Base-by-base conservation (phyloP, 352 stramenopile genomes). In the Lagenidium giganteum region DNA sequence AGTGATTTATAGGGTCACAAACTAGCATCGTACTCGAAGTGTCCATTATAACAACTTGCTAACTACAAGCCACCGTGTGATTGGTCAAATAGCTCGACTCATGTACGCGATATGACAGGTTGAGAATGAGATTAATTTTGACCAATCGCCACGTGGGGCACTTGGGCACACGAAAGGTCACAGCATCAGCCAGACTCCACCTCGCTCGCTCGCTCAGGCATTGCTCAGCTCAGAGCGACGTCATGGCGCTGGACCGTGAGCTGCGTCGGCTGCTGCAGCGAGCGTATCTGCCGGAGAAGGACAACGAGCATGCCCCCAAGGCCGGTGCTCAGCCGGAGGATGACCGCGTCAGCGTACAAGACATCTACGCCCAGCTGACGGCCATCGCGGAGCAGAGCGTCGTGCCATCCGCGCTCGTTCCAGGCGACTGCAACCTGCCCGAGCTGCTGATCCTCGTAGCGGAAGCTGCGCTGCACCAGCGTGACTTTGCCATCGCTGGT, bases 371-470 rank as follows among this genome's bases (percentile, higher is more conserved):
- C 3, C 66, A 56, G 14, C 54, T 88, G 6, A 22, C 35, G 24
- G 24, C 25, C 2, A 53, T 70, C 6, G 37, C 61, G 24, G 37
- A 54, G 13, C 76, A 88, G 41, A 61, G 52, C 5, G 52, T 49
- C 13, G 39, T 84, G 20, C 69, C 69, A 0, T 28, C 60, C 9
- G 12, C 47, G 28, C 55, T 45, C 20, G 36, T 58, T 0, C 33
- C 21, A 13, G 37, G 37, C 12, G 61, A 64, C 22, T 48, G 74
- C 26, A 64, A 80, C 35, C 23, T 90, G 16, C 59, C 74, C 0
- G 83, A 96, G 56, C 47, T 95, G 16, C 64, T 96, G 18, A 70
- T 79, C 5, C 75, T 91, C n/a, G 54, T 70, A 1, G 83, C 71
- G 8, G 86, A 96, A 56, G 60, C 67, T 4, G 78, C 71, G 2